phyloP scores from a whole-genome alignment of 1,284 basidiomycete species.

The Pyrrhoderma noxium region DNA sequence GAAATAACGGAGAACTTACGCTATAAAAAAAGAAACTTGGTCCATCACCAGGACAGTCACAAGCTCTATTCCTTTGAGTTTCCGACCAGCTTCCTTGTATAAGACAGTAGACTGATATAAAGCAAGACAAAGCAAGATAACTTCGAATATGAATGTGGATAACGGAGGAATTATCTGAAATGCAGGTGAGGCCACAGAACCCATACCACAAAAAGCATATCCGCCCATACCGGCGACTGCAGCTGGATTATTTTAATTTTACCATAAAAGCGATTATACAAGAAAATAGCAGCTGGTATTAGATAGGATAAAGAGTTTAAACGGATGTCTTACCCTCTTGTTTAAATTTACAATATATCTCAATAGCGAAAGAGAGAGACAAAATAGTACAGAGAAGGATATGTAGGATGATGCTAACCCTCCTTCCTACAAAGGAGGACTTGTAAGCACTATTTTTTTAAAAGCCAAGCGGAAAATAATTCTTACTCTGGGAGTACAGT shows the following conservation, averaged over 20 bases:
- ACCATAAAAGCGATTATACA: too few relatives aligned
- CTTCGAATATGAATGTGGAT: too few relatives aligned
- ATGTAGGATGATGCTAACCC: not conserved
- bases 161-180: not conserved
- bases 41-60: not conserved
- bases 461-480: not conserved
- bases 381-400: not conserved
- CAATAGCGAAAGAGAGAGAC: too few relatives aligned
- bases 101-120: too few relatives aligned
- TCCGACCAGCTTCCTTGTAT: too few relatives aligned
- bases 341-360: too few relatives aligned
- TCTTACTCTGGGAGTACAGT: conserved; percentile 1
- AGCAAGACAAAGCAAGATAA: too few relatives aligned
- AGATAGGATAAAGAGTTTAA: too few relatives aligned
- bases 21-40: not conserved
- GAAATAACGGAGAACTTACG: not conserved
- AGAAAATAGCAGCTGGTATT: too few relatives aligned
- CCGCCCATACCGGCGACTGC: not conserved
- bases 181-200: not conserved
- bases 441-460: too few relatives aligned
- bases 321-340: too few relatives aligned
- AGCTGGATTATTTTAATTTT: too few relatives aligned
- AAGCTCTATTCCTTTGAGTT: not conserved
- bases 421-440: not conserved
- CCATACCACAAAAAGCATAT: not conserved